Evolutionary conservation across 176 grass and related monocot genomes (phyloP), one percentile per base, ranked within the genome.

Genomic region (Ampelocalamus luodianensis): DNA sequence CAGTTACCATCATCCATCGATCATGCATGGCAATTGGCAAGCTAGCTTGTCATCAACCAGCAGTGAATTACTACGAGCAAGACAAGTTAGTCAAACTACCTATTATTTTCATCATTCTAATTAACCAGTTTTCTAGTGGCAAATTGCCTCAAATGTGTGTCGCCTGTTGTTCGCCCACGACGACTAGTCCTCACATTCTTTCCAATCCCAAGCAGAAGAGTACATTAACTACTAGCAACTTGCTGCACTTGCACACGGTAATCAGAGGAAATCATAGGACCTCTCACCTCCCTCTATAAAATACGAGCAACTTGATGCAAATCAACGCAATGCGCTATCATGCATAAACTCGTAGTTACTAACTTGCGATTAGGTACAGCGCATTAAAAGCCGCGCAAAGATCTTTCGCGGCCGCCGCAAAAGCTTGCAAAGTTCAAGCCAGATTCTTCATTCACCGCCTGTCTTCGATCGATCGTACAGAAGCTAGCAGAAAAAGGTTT

Each of bases 71-170:
- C 58, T 8, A 40, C 58, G 22, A 69, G 36, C 36, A 44, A 2
- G 72, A 55, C 46, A 84, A 10, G 44, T 29, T 27, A 32, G 79
- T 55, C 48, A 67, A 67, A 51, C 14, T 59, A 11, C 53, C n/a
- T 14, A 43, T 26, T 18, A 16, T 51, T 27, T 54, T 13, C 23
- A 53, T 40, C 44, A 22, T 54, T 29, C 59, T 65, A 29, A 11
- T 22, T 45, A 29, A 39, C 8, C 39, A 16, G 0, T 80, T 80
- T 80, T 77, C 18, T 37, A 26, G 17, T 9, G 7, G 1, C 82
- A 80, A 85, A 7, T 89, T 75, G 45, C 14, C 39, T 34, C 51
- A 85, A 89, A n/a, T n/a, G n/a, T 89, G 82, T 18, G 77, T 36
- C 71, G 71, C 45, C 77, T 64, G 88, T 81, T 89, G 82, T 70